Percentiles rank a stretch among this genome's conserved stretches.
Conservation (phyloP, 805 yeast genomes). For the Candida awuae region DNA sequence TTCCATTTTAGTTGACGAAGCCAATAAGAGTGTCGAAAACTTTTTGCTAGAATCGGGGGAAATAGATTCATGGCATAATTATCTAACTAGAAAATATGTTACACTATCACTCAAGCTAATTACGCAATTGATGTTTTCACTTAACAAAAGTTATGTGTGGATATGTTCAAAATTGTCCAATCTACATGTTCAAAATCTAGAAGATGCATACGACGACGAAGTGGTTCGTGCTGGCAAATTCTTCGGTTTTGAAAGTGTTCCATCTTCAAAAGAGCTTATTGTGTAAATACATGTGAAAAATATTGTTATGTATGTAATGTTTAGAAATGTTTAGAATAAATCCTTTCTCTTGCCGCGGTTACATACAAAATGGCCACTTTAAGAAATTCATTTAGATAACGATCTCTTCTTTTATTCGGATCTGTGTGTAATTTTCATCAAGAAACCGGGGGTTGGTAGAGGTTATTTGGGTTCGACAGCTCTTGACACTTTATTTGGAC, state of each 20-base stretch:
- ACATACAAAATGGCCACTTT: no score
- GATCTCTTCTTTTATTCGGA: no score
- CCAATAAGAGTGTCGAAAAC: conserved; percentile 26
- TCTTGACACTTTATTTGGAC: no score
- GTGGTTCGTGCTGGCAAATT: conserved; percentile 35
- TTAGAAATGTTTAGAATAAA: no score
- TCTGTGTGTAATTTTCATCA: no score
- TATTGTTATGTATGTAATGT: no score
- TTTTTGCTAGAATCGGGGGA: conserved; percentile 10
- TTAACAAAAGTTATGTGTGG: conserved; percentile 11
- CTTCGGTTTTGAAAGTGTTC: conserved; percentile 34
- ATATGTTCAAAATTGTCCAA: conserved; percentile 4
- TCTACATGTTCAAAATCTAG: conserved; percentile 30
- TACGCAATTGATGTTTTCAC: conserved; percentile 12
- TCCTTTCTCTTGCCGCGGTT: no score
- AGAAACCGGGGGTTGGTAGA: no score
- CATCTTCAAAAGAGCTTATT: conserved; percentile 22
- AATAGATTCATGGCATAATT: conserved; percentile 12
- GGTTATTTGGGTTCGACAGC: no score
- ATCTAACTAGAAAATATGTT: conserved; percentile 15
- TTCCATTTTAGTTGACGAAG: conserved; percentile 52
- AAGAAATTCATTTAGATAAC: no score
- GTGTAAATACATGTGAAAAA: no score
- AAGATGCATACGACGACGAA: conserved; percentile 38
- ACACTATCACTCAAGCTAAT: conserved; percentile 10